Evolutionary conservation across 306 rosid genomes (phyloP).

Genomic region (Vigna radiata): DNA sequence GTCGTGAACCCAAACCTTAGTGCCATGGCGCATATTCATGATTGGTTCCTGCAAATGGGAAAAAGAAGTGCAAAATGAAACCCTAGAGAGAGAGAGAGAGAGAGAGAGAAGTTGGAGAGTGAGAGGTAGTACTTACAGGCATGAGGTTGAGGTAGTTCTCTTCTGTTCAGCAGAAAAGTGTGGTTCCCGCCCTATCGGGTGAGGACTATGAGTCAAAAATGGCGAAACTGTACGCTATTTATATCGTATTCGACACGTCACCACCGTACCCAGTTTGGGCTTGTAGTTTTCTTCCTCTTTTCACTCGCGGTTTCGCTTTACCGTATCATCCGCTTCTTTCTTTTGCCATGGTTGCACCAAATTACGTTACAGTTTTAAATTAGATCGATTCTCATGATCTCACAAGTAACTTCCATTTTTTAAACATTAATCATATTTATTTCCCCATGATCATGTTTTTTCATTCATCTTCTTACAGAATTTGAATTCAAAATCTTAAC

Average conservation of each 20-base stretch:
- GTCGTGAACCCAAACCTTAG: slow-evolving; percentile 93
- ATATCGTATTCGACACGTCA: slow-evolving; percentile 69
- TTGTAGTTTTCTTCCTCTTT: background rate
- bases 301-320: slow-evolving; percentile 16
- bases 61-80: slow-evolving; percentile 39
- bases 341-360: background rate
- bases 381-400: background rate
- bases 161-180: slow-evolving; percentile 51
- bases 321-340: background rate
- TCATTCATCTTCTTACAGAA: background rate
- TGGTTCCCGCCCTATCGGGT: slow-evolving; percentile 88
- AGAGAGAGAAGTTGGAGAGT: background rate
- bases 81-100: slow-evolving; percentile 52
- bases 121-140: slow-evolving; percentile 38
- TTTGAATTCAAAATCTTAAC: background rate
- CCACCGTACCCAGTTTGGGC: slow-evolving; percentile 18
- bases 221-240: slow-evolving; percentile 49
- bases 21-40: slow-evolving; percentile 80
- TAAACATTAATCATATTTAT: background rate
- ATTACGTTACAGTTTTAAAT: background rate
- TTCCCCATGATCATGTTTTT: background rate
- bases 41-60: slow-evolving; percentile 33
- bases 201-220: slow-evolving; percentile 55
- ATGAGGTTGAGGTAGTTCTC: slow-evolving; percentile 35
- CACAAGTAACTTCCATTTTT: background rate